Base-by-base conservation (phyloP, 306 rosid genomes). In the Corylus heterophylla region DNA sequence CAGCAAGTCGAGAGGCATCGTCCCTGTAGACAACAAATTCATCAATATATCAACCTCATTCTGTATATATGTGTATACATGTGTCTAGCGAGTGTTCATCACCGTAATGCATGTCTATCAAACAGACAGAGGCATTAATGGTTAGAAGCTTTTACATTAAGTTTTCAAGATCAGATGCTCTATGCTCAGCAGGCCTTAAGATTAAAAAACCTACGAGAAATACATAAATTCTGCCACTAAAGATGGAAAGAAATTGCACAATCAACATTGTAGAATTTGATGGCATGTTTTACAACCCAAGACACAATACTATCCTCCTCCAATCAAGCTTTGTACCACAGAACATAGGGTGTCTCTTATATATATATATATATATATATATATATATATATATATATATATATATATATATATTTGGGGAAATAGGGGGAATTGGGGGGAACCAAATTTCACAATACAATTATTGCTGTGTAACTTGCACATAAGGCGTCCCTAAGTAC, bases 1-100 rank as follows among this genome's bases (percentile, higher is more conserved):
- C 88, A 7, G 97, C 94, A 73, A 92, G 87, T 42, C 77, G 49
- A 66, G 83, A 79, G 29, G 97, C 96, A 77, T 89, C 86, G 20
- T 89, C 83, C 94, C 98, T 91, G 90, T 74, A 82, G 35, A 83
- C 52, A 75, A 76, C 72, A 85, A 78, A 69, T 39, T 75, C 20
- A 27, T 78, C 44, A 76, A 68, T 31, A 58, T 72, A 72, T 74
- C 48, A 54, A 42, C 35, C 31, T 25, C 4, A 42, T 44, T 54
- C 42, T 54, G 37, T 35, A 50, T 16, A 29, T 25, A 4, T 62
- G 7, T 62, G 68, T 31, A 35, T 39, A 7, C 20, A 20, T 1
- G 44, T 29, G 8, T 62, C 18, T 29, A 62, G 42, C 20, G n/a
- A 3, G 49, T 67, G 72, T 42, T 39, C 50, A 42, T 18, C 49